These are phyloP conservation scores for Camellia oleifera DNA, from an alignment of 179 eudicot species.

Conservation along the genomic window DNA sequence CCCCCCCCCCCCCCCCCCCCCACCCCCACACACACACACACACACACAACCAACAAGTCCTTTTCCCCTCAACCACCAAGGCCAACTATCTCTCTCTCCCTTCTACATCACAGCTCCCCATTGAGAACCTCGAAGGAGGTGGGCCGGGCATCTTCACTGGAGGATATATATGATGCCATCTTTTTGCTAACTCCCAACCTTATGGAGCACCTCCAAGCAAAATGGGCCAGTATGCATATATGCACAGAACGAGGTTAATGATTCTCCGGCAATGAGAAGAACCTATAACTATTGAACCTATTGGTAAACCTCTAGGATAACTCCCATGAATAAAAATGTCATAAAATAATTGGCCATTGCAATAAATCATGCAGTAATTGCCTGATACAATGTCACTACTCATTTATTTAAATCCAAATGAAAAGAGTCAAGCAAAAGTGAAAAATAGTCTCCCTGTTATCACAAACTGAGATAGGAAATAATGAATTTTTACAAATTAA, in stretches of 20 bases:
- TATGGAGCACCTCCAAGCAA: no score
- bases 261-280: conserved; percentile 3
- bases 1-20: no score
- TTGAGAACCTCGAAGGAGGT: no score
- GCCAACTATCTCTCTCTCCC: no score
- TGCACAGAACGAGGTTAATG: neutral
- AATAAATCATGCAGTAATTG: no score
- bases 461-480: neutral
- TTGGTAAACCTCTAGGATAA: neutral
- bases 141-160: no score
- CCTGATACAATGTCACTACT: neutral
- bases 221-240: neutral
- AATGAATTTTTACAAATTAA: neutral
- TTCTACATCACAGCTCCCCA: no score
- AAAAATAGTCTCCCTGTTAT: neutral
- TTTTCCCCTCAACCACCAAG: no score
- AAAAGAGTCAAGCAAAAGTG: neutral
- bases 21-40: no score
- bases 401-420: neutral
- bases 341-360: neutral
- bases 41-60: no score
- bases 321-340: neutral
- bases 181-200: no score
- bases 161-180: neutral
- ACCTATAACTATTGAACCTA: neutral